Base-by-base conservation (phyloP, 495 filamentous ascomycete genomes). In the Neurospora africana region DNA sequence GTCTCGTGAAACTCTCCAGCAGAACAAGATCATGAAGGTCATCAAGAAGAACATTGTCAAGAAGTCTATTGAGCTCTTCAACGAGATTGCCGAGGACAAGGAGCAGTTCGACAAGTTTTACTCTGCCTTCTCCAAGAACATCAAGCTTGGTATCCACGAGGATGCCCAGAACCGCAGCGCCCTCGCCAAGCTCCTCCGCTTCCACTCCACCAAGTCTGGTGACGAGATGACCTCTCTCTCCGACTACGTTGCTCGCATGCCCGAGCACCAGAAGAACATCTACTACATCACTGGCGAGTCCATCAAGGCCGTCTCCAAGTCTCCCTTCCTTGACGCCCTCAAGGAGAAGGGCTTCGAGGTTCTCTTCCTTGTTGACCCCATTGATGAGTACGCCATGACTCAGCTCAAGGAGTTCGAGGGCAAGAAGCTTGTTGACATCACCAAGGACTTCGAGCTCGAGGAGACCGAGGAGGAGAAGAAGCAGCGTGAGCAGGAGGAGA, bases 1-100 rank as follows among this genome's bases (percentile, higher is more conserved):
- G 85, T 98, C 96, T 82, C 96, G 95, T 90, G 95, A 99, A 90
- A 98, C 96, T 72, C 93, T 99, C 68, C 95, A 99, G 86, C 96
- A 98, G 88, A 98, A 98, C 91, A 98, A 98, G 93, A 99, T 99
- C 88, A 97, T 99, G 95, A 99, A 99, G 90, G 95, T 99, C 80
- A 99, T 99, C 90, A 94, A 93, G 88, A 99, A 99, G 94, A 99
- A 99, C 91, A 95, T 99, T 74, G 94, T 99, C 87, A 99, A 98
- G 93, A 99, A 99, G 94, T 92, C 93, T 70, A 92, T 99, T 69
- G 95, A 99, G 88, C 93, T 99, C 84, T 99, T 99, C 91, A 87
- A 87, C 74, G 95, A 99, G 89, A 98, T 99, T 77, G 89, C 96
- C 70, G 95, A 99, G 87, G 96, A 99, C 86, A 94, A 95, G 85